Conservation (phyloP, 148 eudicot species). For the Diospyros kaki region DNA sequence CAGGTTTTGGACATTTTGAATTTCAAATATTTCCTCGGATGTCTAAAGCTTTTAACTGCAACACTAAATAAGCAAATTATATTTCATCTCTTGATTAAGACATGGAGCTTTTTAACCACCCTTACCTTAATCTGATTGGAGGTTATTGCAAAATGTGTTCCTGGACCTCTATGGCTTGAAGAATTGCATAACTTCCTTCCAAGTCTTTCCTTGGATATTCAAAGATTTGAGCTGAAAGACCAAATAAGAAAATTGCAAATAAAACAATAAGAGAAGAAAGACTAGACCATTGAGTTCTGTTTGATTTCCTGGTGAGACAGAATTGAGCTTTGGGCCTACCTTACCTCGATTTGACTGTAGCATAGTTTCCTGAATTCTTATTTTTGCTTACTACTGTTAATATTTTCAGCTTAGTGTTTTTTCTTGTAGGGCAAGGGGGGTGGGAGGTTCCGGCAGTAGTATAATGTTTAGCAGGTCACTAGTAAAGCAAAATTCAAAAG, state of each 20-base stretch:
- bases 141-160: too few species aligned
- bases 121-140: too few species aligned
- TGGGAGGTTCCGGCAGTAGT: too few species aligned
- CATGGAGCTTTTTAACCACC: too few species aligned
- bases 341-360: too few species aligned
- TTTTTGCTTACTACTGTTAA: not conserved
- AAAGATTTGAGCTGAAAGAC: not conserved
- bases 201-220: slow-evolving; percentile 4
- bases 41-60: slow-evolving; percentile 5
- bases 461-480: too few species aligned
- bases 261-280: not conserved
- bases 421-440: too few species aligned
- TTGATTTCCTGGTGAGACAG: not conserved
- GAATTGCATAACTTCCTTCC: too few species aligned
- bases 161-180: too few species aligned
- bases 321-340: not conserved
- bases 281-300: not conserved
- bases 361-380: not conserved
- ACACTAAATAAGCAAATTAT: too few species aligned
- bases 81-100: too few species aligned
- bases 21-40: not conserved
- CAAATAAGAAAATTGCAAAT: not conserved
- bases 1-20: slow-evolving; percentile 55
- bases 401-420: not conserved
- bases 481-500: not conserved